Evolutionary conservation across 176 grass and related monocot species (phyloP).

Genomic region (Paspalum vaginatum): DNA sequence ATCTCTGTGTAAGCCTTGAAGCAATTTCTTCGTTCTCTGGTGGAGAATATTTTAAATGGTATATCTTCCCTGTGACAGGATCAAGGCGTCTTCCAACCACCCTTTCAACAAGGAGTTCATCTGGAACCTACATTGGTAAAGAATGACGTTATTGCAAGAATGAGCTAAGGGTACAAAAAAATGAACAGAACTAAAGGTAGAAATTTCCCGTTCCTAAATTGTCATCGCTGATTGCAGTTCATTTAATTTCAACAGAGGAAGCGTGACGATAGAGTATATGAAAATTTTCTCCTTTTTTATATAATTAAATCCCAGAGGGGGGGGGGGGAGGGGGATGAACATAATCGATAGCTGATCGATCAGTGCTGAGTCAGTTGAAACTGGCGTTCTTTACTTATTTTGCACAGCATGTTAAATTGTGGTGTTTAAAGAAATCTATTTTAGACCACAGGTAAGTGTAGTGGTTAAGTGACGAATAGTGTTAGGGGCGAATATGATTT

Average conservation of each 20-base stretch:
- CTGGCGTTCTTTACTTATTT: not conserved
- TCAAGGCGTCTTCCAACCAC: conserved; percentile 90
- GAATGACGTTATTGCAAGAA: not conserved
- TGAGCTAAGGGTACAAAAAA: conserved; percentile 16
- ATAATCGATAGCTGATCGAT: too few species aligned
- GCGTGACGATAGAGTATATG: not conserved
- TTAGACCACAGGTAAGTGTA: not conserved
- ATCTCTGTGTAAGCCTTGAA: conserved; percentile 85
- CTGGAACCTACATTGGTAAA: conserved; percentile 61
- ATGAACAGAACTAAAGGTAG: conserved; percentile 4
- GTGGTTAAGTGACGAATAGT: not conserved
- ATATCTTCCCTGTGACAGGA: conserved; percentile 94
- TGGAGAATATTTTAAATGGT: conserved; percentile 93
- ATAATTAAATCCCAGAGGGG: not conserved
- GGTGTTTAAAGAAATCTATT: conserved; percentile 17
- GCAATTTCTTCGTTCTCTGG: conserved; percentile 97
- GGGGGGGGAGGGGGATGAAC: too few species aligned
- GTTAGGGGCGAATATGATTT: not conserved
- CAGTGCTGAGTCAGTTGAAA: too few species aligned
- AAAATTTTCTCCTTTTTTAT: not conserved
- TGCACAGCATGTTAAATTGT: not conserved
- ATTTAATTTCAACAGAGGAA: conserved; percentile 15
- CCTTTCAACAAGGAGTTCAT: conserved; percentile 86
- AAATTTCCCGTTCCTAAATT: not conserved
- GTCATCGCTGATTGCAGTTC: not conserved